Percentiles rank a stretch among this genome's conserved stretches.
phyloP scores from a whole-genome alignment of 106 monocot species.

The Gastrodia elata region DNA sequence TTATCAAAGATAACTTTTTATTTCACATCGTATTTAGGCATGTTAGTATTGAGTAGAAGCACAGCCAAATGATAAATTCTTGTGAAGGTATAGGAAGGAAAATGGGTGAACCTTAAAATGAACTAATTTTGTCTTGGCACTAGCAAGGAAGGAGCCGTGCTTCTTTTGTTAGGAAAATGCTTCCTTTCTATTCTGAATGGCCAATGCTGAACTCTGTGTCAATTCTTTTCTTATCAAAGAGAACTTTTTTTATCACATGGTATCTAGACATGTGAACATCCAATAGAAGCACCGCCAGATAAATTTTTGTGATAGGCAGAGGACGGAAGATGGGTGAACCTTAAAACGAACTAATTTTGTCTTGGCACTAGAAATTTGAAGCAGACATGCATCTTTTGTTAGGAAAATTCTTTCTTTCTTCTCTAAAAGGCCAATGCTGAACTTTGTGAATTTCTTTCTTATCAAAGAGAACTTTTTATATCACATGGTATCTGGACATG shows the following conservation, averaged over 20 bases:
- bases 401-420: not conserved
- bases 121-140: too few relatives aligned
- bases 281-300: too few relatives aligned
- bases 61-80: not conserved
- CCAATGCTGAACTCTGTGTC: not conserved
- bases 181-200: not conserved
- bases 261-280: too few relatives aligned
- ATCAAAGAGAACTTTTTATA: too few relatives aligned
- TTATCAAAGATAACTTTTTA: not conserved
- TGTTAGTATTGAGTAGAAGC: not conserved
- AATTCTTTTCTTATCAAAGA: too few relatives aligned
- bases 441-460: too few relatives aligned
- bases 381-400: not conserved
- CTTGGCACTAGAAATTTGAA: not conserved
- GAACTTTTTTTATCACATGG: too few relatives aligned
- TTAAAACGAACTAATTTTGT: not conserved
- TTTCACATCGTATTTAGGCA: not conserved
- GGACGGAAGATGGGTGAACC: too few relatives aligned
- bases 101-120: not conserved
- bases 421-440: not conserved
- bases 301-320: too few relatives aligned
- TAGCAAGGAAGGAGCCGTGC: too few relatives aligned
- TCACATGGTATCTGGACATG: too few relatives aligned
- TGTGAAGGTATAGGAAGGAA: not conserved
- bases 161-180: not conserved